A percentile compares a stretch with the other conserved stretches of the same genome.
Conservation (phyloP, 371 early-diverging fungal genomes). For the Funneliformis caledonium region DNA sequence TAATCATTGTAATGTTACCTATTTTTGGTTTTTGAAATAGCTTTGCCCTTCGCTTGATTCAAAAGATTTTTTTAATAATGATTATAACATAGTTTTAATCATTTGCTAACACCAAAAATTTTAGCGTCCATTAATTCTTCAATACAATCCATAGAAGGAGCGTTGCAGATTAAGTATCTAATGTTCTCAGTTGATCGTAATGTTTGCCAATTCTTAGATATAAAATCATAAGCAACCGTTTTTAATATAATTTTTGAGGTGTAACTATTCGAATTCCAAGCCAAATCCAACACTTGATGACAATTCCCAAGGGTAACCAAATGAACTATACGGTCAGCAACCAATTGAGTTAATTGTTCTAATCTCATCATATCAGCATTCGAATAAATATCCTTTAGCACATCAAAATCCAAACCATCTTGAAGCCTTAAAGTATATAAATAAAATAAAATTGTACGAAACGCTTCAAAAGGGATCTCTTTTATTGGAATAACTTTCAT, state of each 20-base stretch:
- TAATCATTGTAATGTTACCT: too few relatives aligned
- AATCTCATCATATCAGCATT: conserved; percentile 31
- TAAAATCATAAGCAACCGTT: conserved; percentile 14
- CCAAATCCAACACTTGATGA: conserved; percentile 23
- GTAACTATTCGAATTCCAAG: conserved; percentile 18
- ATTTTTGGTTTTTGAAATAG: too few relatives aligned
- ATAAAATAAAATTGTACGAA: conserved; percentile 10
- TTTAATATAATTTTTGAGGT: conserved; percentile 1
- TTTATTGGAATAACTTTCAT: conserved; percentile 22
- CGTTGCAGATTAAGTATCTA: background rate
- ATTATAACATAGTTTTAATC: background rate
- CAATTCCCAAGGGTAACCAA: conserved; percentile 13
- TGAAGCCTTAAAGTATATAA: conserved; percentile 27
- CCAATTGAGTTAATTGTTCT: conserved; percentile 9
- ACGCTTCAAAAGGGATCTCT: conserved; percentile 7
- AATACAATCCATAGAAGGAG: conserved; percentile 12
- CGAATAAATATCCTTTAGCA: conserved; percentile 21
- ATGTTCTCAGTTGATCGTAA: conserved; percentile 19
- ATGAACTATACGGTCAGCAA: conserved; percentile 6
- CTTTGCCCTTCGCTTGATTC: too few relatives aligned
- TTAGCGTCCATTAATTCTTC: conserved; percentile 30
- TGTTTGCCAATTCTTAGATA: background rate
- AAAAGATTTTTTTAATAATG: too few relatives aligned
- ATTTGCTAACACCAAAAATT: conserved; percentile 20
- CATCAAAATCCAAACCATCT: conserved; percentile 14